Evolutionary conservation across 352 stramenopile genomes (phyloP).

Genomic region (Globisporangium mamillatum): DNA sequence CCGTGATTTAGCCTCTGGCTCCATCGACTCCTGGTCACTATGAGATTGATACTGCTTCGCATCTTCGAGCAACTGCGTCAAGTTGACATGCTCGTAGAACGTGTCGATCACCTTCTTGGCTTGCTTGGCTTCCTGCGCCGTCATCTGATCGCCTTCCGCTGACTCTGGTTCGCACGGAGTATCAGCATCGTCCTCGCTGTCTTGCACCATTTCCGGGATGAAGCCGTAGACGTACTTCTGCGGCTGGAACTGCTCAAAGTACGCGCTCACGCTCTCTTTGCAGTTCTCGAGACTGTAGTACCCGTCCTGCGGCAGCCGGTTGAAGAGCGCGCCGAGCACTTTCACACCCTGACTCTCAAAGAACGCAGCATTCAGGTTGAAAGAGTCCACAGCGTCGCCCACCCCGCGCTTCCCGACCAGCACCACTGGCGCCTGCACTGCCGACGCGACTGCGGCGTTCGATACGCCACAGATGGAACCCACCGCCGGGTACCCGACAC

Average conservation of each 20-base stretch:
- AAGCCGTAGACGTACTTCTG: constrained; percentile 82
- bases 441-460: constrained; percentile 66
- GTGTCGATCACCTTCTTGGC: constrained; percentile 39
- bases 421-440: constrained; percentile 82
- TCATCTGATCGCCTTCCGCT: constrained; percentile 20
- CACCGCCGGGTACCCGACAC: constrained; percentile 94
- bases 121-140: constrained; percentile 8
- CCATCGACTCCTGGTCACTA: neutral
- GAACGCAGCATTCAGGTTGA: constrained; percentile 96
- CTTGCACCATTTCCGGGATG: constrained; percentile 62
- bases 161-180: neutral
- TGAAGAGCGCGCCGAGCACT: constrained; percentile 97
- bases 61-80: constrained; percentile 36
- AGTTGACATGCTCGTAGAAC: constrained; percentile 34
- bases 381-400: constrained; percentile 96
- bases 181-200: constrained; percentile 7
- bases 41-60: constrained; percentile 20
- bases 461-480: constrained; percentile 81
- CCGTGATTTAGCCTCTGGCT: neutral
- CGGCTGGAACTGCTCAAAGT: constrained; percentile 87
- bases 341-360: constrained; percentile 89
- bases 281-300: constrained; percentile 96
- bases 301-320: constrained; percentile 88
- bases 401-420: constrained; percentile 96
- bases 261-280: constrained; percentile 81